Conservation (phyloP, 129 eudicot species). For the Pittosporum tobira region DNA sequence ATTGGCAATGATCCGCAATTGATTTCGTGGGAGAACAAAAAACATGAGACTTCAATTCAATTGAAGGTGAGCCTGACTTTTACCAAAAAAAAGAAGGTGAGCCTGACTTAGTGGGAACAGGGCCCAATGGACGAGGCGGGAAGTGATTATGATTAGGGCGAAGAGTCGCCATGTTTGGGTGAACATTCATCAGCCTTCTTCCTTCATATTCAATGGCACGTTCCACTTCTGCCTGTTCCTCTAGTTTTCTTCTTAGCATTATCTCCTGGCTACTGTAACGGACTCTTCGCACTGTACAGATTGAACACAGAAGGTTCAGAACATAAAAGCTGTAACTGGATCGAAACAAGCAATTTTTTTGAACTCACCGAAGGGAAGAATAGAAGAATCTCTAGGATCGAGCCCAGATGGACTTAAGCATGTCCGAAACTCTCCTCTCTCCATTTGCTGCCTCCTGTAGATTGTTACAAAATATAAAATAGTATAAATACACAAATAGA, state of each 20-base stretch:
- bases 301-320: neutral
- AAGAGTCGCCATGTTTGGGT: neutral
- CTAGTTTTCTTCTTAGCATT: neutral
- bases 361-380: slow-evolving; percentile 1
- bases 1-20: neutral
- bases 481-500: neutral
- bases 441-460: slow-evolving; percentile 5
- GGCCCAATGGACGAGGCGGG: slow-evolving; percentile 28
- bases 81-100: too few species aligned
- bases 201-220: slow-evolving; percentile 8
- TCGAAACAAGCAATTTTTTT: neutral
- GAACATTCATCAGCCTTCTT: slow-evolving; percentile 10
- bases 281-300: neutral
- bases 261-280: neutral
- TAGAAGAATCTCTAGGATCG: neutral
- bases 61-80: too few species aligned
- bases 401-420: slow-evolving; percentile 12
- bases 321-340: neutral
- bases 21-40: slow-evolving; percentile 2
- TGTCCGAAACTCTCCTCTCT: slow-evolving; percentile 3
- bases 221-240: slow-evolving; percentile 4
- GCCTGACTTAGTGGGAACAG: slow-evolving; percentile 25
- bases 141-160: slow-evolving; percentile 25
- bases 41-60: slow-evolving; percentile 10
- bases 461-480: neutral